Evolutionary conservation across 169 alveolate genomes (phyloP), one percentile per base, ranked within the genome.

Genomic region (Eimeria sp.): DNA sequence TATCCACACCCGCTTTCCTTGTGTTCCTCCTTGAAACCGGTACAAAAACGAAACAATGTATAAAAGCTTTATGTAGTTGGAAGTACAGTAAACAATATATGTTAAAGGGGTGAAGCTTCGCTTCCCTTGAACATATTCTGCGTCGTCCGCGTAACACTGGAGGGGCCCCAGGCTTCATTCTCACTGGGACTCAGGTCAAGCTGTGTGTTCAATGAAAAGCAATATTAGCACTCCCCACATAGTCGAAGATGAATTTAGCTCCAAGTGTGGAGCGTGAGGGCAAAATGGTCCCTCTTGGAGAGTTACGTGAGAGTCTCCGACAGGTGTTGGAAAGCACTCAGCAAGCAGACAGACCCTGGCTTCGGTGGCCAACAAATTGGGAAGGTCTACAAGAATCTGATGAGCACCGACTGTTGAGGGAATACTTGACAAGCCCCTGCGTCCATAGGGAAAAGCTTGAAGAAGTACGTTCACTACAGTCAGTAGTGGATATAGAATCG

Each of bases 321-420:
- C 27, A 77, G 62, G 33, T 82, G n/a, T 52, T 82, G 72, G 90
- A 56, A 27, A 82, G n/a, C 2, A 85, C 49, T 37, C 64, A 40
- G 52, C 30, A 33, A 49, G 49, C 60, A 25, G 46, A 40, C 87
- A 80, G 85, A 52, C 96, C 96, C 49, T 93, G 96, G 96, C 88
- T 93, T 56, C 62, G 37, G 72, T 93, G 96, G 96, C 96, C 96
- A 8, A 37, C 64, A 33, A 52, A 93, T 4, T 74, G 82, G 60
- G 74, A 66, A 9, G 96, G 43, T 18, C 40, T 93, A 20, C 52
- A 66, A 30, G 72, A 64, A 46, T 56, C 85, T 60, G 88, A 93
- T 23, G 71, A 74, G 33, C 93, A 82, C 40, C 71, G 58, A 13
- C 14, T 62, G 20, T 87, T 93, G 43, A 64, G 78, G 72, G 93